phyloP scores from a whole-genome alignment of 169 alveolate genomes.

The Miamiensis avidus region DNA sequence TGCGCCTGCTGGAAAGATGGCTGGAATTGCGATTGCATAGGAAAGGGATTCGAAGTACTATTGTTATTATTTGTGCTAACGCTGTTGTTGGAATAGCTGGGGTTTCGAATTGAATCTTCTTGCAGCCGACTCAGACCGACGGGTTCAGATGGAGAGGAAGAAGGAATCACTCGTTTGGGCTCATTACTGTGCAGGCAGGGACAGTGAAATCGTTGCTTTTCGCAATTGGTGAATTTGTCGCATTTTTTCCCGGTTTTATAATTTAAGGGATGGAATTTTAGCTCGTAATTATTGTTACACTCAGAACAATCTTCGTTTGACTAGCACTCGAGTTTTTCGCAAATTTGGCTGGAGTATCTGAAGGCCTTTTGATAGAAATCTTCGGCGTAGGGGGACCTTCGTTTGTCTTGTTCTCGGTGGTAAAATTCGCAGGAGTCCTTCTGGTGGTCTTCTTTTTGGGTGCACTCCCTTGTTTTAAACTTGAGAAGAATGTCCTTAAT shows the following conservation, averaged over 20 bases:
- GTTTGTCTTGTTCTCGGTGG: neutral
- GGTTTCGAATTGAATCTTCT: too few relatives aligned
- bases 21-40: too few relatives aligned
- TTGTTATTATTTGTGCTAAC: too few relatives aligned
- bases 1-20: too few relatives aligned
- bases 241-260: neutral
- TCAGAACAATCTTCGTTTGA: neutral
- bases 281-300: neutral
- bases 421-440: neutral
- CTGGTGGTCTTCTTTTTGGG: neutral
- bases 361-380: neutral
- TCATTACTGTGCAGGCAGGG: neutral
- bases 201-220: neutral
- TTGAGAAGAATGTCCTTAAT: neutral
- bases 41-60: too few relatives aligned
- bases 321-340: neutral
- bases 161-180: neutral
- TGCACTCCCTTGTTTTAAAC: neutral
- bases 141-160: too few relatives aligned
- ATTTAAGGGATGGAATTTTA: neutral
- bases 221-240: neutral
- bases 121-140: too few relatives aligned
- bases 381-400: neutral
- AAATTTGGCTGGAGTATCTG: neutral
- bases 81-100: too few relatives aligned